phyloP scores from a whole-genome alignment of 2,329 filamentous ascomycete genomes.

The Lachnellula suecica region DNA sequence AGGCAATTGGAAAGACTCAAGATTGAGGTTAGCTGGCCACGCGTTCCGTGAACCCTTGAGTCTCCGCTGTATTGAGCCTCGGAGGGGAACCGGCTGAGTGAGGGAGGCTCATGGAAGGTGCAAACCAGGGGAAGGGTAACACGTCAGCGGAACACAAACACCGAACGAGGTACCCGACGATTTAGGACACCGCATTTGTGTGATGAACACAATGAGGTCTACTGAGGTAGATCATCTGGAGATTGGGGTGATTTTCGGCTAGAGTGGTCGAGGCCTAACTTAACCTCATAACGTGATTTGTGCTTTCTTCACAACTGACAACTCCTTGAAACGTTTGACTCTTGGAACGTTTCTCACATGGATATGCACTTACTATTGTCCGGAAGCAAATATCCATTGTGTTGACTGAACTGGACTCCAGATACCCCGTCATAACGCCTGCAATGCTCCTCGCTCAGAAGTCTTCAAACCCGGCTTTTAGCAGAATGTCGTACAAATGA shows the following conservation, averaged over 20 bases:
- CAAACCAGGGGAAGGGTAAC: not conserved
- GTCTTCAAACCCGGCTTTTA: not conserved
- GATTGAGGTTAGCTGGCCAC: not conserved
- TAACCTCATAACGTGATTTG: not conserved
- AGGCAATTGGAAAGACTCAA: not conserved
- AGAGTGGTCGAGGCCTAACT: too few species aligned
- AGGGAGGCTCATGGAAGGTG: slow-evolving; percentile 4
- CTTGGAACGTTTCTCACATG: not conserved
- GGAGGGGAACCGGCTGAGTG: not conserved
- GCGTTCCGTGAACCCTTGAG: not conserved
- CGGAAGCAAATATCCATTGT: not conserved
- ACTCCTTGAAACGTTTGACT: not conserved
- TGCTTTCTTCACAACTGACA: not conserved
- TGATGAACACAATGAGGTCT: not conserved
- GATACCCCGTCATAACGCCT: not conserved
- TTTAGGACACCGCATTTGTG: not conserved
- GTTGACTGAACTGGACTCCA: not conserved
- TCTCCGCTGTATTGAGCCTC: not conserved
- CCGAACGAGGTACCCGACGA: not conserved
- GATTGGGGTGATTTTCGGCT: not conserved
- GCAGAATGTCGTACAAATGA: not conserved
- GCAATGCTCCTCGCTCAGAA: slow-evolving; percentile 4
- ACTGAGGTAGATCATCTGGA: not conserved
- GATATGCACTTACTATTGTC: not conserved
- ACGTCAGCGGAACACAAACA: not conserved